A percentile compares a stretch with the other conserved stretches of the same genome.
phyloP scores from a whole-genome alignment of 2,329 filamentous ascomycete species.

The Penicillium sp. region DNA sequence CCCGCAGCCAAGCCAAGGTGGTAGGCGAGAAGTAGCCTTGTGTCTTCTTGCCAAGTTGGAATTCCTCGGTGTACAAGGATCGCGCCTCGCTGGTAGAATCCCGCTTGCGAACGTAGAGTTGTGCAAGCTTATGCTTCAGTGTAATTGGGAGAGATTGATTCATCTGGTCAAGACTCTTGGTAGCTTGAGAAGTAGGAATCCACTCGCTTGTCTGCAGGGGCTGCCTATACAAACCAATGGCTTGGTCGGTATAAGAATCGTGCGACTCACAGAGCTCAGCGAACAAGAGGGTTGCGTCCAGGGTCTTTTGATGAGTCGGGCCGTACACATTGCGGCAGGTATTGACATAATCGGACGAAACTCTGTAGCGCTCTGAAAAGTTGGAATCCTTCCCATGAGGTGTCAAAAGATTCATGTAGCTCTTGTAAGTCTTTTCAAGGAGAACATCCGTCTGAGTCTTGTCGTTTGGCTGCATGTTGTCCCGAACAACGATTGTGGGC shows the following conservation, averaged over 20 bases:
- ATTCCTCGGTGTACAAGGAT: slow-evolving; percentile 39
- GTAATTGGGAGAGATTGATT: slow-evolving; percentile 37
- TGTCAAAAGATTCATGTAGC: slow-evolving; percentile 46
- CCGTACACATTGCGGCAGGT: slow-evolving; percentile 39
- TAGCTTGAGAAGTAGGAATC: slow-evolving; percentile 27
- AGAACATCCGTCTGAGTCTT: slow-evolving; percentile 31
- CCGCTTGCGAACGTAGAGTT: slow-evolving; percentile 42
- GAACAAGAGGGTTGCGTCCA: slow-evolving; percentile 35
- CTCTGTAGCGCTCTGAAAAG: slow-evolving; percentile 41
- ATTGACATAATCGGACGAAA: slow-evolving; percentile 46
- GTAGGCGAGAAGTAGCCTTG: slow-evolving; percentile 44
- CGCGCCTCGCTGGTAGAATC: slow-evolving; percentile 36
- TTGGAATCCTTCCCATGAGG: slow-evolving; percentile 38
- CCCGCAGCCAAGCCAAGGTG: slow-evolving; percentile 41
- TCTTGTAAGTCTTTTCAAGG: slow-evolving; percentile 43
- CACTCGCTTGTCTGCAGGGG: slow-evolving; percentile 38
- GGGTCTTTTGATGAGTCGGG: slow-evolving; percentile 30
- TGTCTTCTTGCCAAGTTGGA: slow-evolving; percentile 39
- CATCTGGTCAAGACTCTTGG: slow-evolving; percentile 28
- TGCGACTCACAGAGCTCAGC: slow-evolving; percentile 44
- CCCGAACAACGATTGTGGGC: slow-evolving; percentile 42
- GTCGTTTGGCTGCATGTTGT: slow-evolving; percentile 38
- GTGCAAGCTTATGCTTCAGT: slow-evolving; percentile 47
- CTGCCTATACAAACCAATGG: slow-evolving; percentile 44
- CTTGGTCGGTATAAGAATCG: slow-evolving; percentile 41